Evolutionary conservation across 495 filamentous ascomycete species (phyloP), one percentile per base, ranked within the genome.

Genomic region (Xylaria nigripes): DNA sequence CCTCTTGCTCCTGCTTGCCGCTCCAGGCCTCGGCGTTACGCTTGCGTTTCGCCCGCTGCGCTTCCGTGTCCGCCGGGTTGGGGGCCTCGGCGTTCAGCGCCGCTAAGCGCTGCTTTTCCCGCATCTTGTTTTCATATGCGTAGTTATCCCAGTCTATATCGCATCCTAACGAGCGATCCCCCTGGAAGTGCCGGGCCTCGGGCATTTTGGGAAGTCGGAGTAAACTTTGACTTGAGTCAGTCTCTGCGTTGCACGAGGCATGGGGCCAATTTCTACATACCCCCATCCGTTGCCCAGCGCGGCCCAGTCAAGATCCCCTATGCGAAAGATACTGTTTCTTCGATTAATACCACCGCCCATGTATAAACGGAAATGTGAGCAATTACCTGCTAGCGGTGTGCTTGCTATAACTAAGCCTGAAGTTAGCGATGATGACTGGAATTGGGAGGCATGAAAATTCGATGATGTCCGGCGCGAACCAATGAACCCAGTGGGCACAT

Each of bases 161-260:
- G 3, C 86, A 67, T 8, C 86, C 86, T 7, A 89, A 68, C 0
- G 73, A 75, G 34, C 78, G 72, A 60, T 89, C 84, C 30, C 83
- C 83, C 0, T 79, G 71, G 63, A 84, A 89, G 7, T 67, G 79
- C 56, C 81, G 84, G 50, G 91, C 67, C 64, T 98, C 93, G 0
- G 94, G 93, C 93, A 98, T 98, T 67, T 87, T 92, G 38, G 93
- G 93, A 46, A 97, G 75, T 53, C 81, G 84, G 36, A 97, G 72
- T 8, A 98, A 74, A 19, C 53, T 55, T 36, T 0, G 18, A 23
- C 15, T 38, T 38, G 23, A 3, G 53, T 55, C 0, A 84, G 87
- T 16, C 0, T 16, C 18, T 38, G 38, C 5, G 22, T 6, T 27
- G 10, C 12, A 7, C 4, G 21, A 16, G 38, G 12, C 10, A 44